phyloP scores from a whole-genome alignment of 2,329 filamentous ascomycete species.

The Fusarium sarcochroum region DNA sequence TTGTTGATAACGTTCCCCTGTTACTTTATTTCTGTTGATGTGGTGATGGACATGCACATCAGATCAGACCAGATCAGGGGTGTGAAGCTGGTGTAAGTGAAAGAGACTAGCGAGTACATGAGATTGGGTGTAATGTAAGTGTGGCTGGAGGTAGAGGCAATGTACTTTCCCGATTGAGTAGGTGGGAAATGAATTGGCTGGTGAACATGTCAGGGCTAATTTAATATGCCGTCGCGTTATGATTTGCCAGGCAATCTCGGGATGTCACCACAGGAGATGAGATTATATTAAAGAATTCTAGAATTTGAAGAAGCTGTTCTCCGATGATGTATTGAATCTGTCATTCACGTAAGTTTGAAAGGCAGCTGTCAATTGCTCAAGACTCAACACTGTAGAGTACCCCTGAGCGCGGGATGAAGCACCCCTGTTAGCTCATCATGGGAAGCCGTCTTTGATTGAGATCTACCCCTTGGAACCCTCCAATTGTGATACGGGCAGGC shows the following conservation, averaged over 20 bases:
- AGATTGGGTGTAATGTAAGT: not conserved
- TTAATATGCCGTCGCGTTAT: slow-evolving; percentile 37
- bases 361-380: no score
- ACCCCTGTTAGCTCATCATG: slow-evolving; percentile 20
- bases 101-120: slow-evolving; percentile 26
- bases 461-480: slow-evolving; percentile 33
- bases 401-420: slow-evolving; percentile 19
- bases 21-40: slow-evolving; percentile 32
- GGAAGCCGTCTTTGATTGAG: slow-evolving; percentile 35
- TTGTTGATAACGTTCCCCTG: slow-evolving; percentile 10
- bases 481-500: slow-evolving; percentile 10
- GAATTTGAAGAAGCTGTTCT: slow-evolving; percentile 4
- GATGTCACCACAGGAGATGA: slow-evolving; percentile 22
- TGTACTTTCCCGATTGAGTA: slow-evolving; percentile 40
- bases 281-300: slow-evolving; percentile 19
- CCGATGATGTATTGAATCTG: not conserved
- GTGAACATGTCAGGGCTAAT: slow-evolving; percentile 24
- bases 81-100: slow-evolving; percentile 28
- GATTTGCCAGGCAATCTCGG: slow-evolving; percentile 34
- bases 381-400: not conserved
- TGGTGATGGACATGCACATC: slow-evolving; percentile 32
- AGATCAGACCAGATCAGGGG: slow-evolving; percentile 22
- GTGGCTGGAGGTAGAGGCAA: slow-evolving; percentile 7
- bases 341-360: no score
- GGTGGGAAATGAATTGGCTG: slow-evolving; percentile 40